Evolutionary conservation across 73 alveolate genomes (phyloP), one percentile per base, ranked within the genome.

Genomic region (Paramecium tetraurelia): DNA sequence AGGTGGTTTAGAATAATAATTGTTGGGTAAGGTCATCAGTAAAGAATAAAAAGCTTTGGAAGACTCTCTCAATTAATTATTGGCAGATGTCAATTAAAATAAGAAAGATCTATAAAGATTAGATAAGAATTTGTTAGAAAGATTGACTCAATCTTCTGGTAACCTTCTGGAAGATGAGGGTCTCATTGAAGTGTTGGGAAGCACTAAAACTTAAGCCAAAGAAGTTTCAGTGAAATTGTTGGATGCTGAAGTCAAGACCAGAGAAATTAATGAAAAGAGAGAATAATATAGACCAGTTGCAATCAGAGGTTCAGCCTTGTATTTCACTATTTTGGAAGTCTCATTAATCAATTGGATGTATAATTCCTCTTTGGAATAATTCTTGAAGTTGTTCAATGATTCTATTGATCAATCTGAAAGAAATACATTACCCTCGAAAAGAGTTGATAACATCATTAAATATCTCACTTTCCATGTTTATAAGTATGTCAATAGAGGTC

Each of bases 201-300:
- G 97, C 90, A 98, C 99, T 85, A 99, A 98, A 88, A 97, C 99
- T 50, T 98, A 98, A 92, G 99, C 99, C 31, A 98, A 97, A 95
- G 99, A 98, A 90, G 99, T 98, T 80, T 96, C 97, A 53, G 98
- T 96, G 95, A 99, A 99, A 77, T 97, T 98, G 59, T 92, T 92
- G 58, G 99, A 98, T 92, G 99, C 99, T 21, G 98, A 97, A 92
- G 99, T 98, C 83, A 98, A 97, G 95, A 96, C 97, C 71, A 93
- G 92, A 85, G 99, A 99, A 94, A 99, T 99, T 93, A 96, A 97
- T 89, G 99, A 99, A 94, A 99, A 99, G 98, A 98, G 99, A 94
- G 99, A 99, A 95, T 96, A 96, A 94, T 98, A 97, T 96, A 95
- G 99, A 95, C 99, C 99, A 29, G 99, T 98, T 35, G 99, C 99